Evolutionary conservation across 352 stramenopile genomes (phyloP), one percentile per base, ranked within the genome.

Genomic region (Saprolegnia diclina): DNA sequence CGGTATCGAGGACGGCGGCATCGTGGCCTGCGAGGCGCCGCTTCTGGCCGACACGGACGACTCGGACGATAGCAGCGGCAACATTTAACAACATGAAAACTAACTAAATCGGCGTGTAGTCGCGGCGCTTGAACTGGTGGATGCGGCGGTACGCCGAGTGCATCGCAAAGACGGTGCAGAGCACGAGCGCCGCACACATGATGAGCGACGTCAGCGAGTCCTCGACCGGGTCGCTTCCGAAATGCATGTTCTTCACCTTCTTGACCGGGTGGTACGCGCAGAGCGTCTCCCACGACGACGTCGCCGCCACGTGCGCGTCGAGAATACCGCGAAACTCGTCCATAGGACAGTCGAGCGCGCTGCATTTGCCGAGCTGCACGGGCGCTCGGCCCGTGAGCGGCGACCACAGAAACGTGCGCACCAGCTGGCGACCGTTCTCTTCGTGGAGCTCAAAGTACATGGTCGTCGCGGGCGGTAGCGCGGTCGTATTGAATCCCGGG

Each of bases 381-480:
- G 89, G 84, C 74, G 90, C 77, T 52, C 85, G 84, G 29, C 72
- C 40, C 6, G 86, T 92, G 40, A 73, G 73, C 24, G 86, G 86
- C 38, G 84, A 89, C 84, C 85, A 94, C 40, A 94, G 76, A 64
- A 77, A 90, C 22, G 79, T 92, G 70, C 83, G 75, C 11, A 69
- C 63, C 42, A 92, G 76, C 40, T 82, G 83, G 63, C 92, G 89
- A 5, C 65, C 46, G 56, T 91, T 79, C 14, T 7, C 24, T 1
- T 77, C 80, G 42, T 88, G 86, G 29, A 94, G 71, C 73, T 94
- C 86, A 62, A 94, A 91, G 62, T 89, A 89, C 76, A 94, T 83
- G 40, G 86, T 90, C 16, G 86, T 89, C 46, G 77, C 86, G 0
- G 86, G 82, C 55, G 88, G 84, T 10, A 91, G 63, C 38, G 82